Conservation (phyloP, 2,329 filamentous ascomycete genomes). For the Lizonia empirigonia region DNA sequence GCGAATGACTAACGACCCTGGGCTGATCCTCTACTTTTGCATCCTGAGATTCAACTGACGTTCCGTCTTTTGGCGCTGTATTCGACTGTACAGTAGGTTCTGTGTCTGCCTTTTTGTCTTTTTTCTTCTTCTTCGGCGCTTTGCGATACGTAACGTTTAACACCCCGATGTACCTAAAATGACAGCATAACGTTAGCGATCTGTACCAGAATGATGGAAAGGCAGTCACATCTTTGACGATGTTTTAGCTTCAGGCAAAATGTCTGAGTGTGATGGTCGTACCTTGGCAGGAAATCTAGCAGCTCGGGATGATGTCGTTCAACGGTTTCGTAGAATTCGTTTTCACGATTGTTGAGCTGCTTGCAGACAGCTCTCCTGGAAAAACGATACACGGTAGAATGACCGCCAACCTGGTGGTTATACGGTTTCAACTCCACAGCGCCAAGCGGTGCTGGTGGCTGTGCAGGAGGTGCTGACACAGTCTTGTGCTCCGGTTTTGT, state of each 20-base stretch:
- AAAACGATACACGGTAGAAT: constrained; percentile 95
- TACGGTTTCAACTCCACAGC: constrained; percentile 97
- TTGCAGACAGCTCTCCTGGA: constrained; percentile 96
- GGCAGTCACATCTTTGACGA: constrained; percentile 43
- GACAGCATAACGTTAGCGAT: constrained; percentile 42
- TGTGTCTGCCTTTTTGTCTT: constrained; percentile 39
- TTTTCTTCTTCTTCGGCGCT: constrained; percentile 66
- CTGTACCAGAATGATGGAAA: constrained; percentile 3
- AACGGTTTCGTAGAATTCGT: constrained; percentile 97
- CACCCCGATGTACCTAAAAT: constrained; percentile 86
- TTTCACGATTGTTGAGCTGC: constrained; percentile 96
- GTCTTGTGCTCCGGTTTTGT: constrained; percentile 39
- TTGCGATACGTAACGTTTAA: constrained; percentile 96
- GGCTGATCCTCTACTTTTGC: constrained; percentile 27
- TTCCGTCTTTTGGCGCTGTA: constrained; percentile 23
- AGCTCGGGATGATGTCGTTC: constrained; percentile 90
- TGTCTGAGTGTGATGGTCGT: constrained; percentile 31
- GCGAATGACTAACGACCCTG: constrained; percentile 73
- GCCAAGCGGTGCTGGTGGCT: constrained; percentile 68
- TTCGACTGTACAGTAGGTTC: constrained; percentile 25
- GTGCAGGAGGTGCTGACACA: constrained; percentile 38
- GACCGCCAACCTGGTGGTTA: constrained; percentile 94
- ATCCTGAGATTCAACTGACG: constrained; percentile 16
- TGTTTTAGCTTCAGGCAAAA: constrained; percentile 47
- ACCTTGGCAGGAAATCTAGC: constrained; percentile 84